Percentiles rank a stretch among this genome's conserved stretches.
Conservation (phyloP, 345 rosid species). For the Turritis glabra region DNA sequence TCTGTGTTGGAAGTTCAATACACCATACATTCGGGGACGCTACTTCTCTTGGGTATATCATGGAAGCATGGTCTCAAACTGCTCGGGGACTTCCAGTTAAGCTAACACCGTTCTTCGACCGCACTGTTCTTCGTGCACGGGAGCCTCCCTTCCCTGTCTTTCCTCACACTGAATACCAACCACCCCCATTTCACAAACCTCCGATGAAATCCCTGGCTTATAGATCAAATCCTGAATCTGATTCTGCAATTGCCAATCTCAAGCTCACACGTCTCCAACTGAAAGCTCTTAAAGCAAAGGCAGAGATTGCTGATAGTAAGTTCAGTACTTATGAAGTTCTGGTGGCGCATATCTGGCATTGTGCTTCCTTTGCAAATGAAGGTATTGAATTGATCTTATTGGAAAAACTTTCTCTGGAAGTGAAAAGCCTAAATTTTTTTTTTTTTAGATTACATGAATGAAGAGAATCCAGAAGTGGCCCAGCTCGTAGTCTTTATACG, state of each 20-base stretch:
- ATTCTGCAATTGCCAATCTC: conserved; percentile 24
- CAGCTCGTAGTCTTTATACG: not conserved
- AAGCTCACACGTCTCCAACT: conserved; percentile 41
- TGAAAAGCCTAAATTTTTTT: not conserved
- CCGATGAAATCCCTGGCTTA: conserved; percentile 1
- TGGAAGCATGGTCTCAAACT: conserved; percentile 35
- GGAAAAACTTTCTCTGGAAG: not conserved
- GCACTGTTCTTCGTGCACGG: conserved; percentile 36
- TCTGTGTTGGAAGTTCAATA: conserved; percentile 35
- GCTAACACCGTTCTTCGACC: conserved; percentile 38
- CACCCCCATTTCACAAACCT: conserved; percentile 39
- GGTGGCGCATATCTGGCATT: conserved; percentile 45
- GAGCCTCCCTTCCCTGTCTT: conserved; percentile 42
- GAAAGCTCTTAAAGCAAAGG: conserved; percentile 34
- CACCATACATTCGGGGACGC: conserved; percentile 40
- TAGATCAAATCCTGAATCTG: conserved; percentile 32
- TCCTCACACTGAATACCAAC: conserved; percentile 44
- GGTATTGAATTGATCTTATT: conserved; percentile 13
- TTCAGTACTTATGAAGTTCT: conserved; percentile 39
- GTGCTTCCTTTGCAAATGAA: conserved; percentile 41
- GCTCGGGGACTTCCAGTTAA: conserved; percentile 26
- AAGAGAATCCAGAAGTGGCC: not conserved
- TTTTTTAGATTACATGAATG: not conserved
- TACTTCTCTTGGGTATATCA: conserved; percentile 18
- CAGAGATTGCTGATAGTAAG: conserved; percentile 14